phyloP scores from a whole-genome alignment of 129 eudicot genomes.

The Sambucus nigra region DNA sequence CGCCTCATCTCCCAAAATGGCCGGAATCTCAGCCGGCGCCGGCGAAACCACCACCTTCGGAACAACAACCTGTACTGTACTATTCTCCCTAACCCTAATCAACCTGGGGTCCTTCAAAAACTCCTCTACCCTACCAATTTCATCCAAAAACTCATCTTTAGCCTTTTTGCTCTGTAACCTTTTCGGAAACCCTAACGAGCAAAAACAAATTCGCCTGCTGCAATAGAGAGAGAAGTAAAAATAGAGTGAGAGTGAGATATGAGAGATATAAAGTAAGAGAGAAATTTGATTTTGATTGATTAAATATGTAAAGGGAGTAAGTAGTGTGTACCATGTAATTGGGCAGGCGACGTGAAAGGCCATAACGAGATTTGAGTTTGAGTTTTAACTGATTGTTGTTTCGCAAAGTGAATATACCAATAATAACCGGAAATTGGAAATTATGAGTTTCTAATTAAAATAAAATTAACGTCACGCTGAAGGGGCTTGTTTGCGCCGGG shows the following conservation, averaged over 20 bases:
- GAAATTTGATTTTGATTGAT: background rate
- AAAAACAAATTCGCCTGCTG: slow-evolving; percentile 80
- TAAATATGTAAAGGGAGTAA: background rate
- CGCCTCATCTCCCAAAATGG: slow-evolving; percentile 25
- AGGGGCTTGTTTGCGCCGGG: background rate
- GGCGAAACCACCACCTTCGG: slow-evolving; percentile 56
- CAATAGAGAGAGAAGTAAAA: slow-evolving; percentile 19
- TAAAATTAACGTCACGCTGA: background rate
- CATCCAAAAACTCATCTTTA: slow-evolving; percentile 27
- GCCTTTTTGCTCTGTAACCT: slow-evolving; percentile 30
- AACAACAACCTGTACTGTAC: slow-evolving; percentile 62
- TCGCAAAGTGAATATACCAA: background rate
- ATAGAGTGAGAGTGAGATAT: slow-evolving; percentile 12
- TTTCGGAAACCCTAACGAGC: slow-evolving; percentile 61
- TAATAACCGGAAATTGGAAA: background rate
- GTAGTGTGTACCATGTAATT: slow-evolving; percentile 65
- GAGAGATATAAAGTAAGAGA: slow-evolving; percentile 9
- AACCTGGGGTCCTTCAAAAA: slow-evolving; percentile 70
- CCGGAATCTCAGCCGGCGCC: slow-evolving; percentile 23
- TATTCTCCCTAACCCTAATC: slow-evolving; percentile 33
- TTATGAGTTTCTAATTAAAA: background rate
- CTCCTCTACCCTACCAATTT: slow-evolving; percentile 37
- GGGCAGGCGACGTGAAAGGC: slow-evolving; percentile 99
- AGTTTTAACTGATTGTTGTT: slow-evolving; percentile 1
- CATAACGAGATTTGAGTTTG: slow-evolving; percentile 30